Conservation (phyloP, 2,329 filamentous ascomycete species). For the Claviceps arundinis region DNA sequence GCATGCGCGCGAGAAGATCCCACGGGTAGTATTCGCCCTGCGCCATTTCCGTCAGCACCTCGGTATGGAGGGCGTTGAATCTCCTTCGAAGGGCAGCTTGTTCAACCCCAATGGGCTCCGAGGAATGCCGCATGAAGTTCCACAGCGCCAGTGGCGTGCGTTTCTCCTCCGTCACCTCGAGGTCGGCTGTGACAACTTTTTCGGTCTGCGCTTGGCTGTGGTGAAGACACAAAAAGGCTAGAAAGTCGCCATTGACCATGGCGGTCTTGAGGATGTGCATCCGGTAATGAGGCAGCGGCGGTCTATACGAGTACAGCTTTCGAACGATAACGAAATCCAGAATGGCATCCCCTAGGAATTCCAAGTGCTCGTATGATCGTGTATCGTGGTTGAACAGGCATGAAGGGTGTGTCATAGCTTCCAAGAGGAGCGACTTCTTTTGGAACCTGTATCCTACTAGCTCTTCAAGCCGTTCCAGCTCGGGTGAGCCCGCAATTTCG, state of each 20-base stretch:
- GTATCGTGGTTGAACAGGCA: constrained; percentile 27
- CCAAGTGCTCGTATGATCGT: constrained; percentile 54
- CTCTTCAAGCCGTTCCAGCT: constrained; percentile 40
- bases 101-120: constrained; percentile 30
- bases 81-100: constrained; percentile 30
- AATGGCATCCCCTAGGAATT: constrained; percentile 78
- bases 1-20: constrained; percentile 52
- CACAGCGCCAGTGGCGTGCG: constrained; percentile 37
- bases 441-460: constrained; percentile 61
- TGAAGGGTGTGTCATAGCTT: constrained; percentile 72
- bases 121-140: constrained; percentile 54
- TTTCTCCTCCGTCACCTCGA: constrained; percentile 10
- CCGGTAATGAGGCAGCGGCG: constrained; percentile 32
- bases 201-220: constrained; percentile 13
- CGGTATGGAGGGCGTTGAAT: constrained; percentile 33
- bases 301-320: constrained; percentile 36
- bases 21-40: constrained; percentile 55
- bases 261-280: constrained; percentile 69
- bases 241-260: constrained; percentile 66
- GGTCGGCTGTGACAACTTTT: constrained; percentile 7
- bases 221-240: constrained; percentile 61
- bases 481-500: constrained; percentile 22
- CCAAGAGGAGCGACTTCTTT: constrained; percentile 54
- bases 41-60: constrained; percentile 37
- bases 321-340: constrained; percentile 65